Evolutionary conservation across 1,284 basidiomycete species (phyloP), one percentile per base, ranked within the genome.

Genomic region (Leccinum subrobustum): DNA sequence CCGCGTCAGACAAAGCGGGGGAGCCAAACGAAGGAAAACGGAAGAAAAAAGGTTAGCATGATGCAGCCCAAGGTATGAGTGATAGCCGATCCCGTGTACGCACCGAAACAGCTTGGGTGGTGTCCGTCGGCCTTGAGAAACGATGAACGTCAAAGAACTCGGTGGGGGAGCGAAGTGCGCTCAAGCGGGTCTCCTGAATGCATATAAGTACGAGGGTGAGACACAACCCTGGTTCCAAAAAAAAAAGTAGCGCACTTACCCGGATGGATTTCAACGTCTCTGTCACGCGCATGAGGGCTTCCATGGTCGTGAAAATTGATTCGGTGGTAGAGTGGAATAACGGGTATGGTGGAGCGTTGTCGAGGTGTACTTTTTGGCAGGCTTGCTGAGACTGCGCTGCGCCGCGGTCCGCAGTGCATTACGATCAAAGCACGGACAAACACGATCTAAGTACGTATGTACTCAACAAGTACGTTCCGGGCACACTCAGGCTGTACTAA

Each of bases 71-170:
- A 18, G 4, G 18, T 6, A 29, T 5, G 29, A 9, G 47, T 18
- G 18, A 31, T 31, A 16, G 48, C 11, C 11, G 37, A 54, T 37
- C 12, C 25, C 14, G 3, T 27, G 51, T 11, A 79, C 86, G 68
- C 66, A 89, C 90, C 66, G 84, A 83, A 53, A 86, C 86, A 51
- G 88, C 87, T 61, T 84, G 80, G 71, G 88, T 88, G 60, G 91
- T 72, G 71, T 91, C 88, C 52, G 84, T 86, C 64, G 87, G 96
- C 66, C 90, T 80, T 27, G 93, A 95, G 63, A 98, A 78, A 54
- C 95, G 87, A 69, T 95, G 89, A 69, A 86, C 82, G 79, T 98
- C 95, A 72, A 98, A 96, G 75, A 93, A 92, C 74, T 96, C 94
- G 59, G 78, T 76, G 1, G 91, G 85, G 2, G 91, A 83, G 60